These are phyloP conservation scores for Selaginella tamariscina DNA, from an alignment of 75 land plant genomes.

Conservation along the genomic window DNA sequence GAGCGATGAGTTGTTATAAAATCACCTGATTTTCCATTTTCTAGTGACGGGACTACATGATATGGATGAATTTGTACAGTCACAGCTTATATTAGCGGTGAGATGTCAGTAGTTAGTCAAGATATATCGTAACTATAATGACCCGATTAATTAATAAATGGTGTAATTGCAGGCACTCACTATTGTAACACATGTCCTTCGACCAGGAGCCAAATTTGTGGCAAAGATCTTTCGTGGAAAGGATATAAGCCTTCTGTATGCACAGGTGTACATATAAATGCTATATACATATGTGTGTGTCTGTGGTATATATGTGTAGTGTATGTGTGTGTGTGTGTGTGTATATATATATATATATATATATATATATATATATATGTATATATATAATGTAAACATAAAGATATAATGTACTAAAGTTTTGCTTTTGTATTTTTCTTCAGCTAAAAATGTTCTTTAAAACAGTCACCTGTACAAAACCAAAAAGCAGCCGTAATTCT, in stretches of 20 bases:
- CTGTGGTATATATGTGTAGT: background rate
- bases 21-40: slow-evolving; percentile 4
- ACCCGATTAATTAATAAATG: background rate
- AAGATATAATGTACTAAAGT: background rate
- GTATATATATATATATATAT: too few species aligned
- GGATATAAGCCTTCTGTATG: slow-evolving; percentile 91
- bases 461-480: slow-evolving; percentile 88
- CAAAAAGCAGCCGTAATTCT: slow-evolving; percentile 96
- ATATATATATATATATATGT: too few species aligned
- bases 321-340: too few species aligned
- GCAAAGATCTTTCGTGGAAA: slow-evolving; percentile 96
- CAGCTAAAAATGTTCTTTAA: slow-evolving; percentile 93
- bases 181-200: slow-evolving; percentile 82
- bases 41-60: slow-evolving; percentile 98
- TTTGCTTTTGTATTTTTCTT: slow-evolving; percentile 1
- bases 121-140: background rate
- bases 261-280: slow-evolving; percentile 38
- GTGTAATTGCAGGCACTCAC: slow-evolving; percentile 55
- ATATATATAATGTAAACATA: too few species aligned
- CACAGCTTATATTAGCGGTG: slow-evolving; percentile 89
- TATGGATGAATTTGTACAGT: slow-evolving; percentile 98
- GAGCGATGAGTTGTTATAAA: slow-evolving; percentile 17
- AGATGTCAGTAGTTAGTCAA: slow-evolving; percentile 4
- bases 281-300: background rate
- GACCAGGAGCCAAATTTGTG: slow-evolving; percentile 80